Base-by-base conservation (phyloP, 345 rosid species). In the Salix koriyanagi region DNA sequence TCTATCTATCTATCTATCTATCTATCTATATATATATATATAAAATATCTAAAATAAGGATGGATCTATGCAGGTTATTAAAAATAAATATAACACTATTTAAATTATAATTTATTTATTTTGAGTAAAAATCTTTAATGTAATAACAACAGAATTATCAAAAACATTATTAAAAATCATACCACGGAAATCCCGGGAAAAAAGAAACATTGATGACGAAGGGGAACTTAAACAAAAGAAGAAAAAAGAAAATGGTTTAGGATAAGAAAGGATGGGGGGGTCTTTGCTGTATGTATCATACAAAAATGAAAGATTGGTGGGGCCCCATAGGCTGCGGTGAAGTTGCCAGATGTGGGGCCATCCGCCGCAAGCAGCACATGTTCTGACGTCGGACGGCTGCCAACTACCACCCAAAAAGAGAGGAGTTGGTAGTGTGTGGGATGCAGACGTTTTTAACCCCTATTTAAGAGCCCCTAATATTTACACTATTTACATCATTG, bases 351-450 rank as follows among this genome's bases (percentile, higher is more conserved):
- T 0, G 69, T 68, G 80, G 80, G 79, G 37, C 54, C 81, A 73
- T 37, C 79, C 60, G 77, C 76, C 80, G 67, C 84, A 75, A 75
- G 75, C 46, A 26, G 70, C 82, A 80, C 84, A 78, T 84, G 86
- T 65, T 56, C 82, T 69, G 71, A 77, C 84, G 81, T 75, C 68
- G 68, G 79, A 80, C 76, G 68, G 82, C 82, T 71, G 68, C 84
- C 86, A 80, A 83, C 83, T 6, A 79, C 61, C 72, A 28, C 80
- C 80, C 76, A 16, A 71, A 67, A 74, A 54, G 72, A 52, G 75
- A 3, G 80, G 82, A 72, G 80, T 80, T 80, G 84, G 86, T 80
- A 73, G 1, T 70, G 77, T 72, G 79, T 25, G 13, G 52, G 79
- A 66, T 28, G 32, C 39, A 0, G 82, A 44, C 74, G 72, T 42